Percentiles rank a stretch among this genome's conserved stretches.
Conservation (phyloP, 2,329 filamentous ascomycete species). For the Aureobasidium sp. region DNA sequence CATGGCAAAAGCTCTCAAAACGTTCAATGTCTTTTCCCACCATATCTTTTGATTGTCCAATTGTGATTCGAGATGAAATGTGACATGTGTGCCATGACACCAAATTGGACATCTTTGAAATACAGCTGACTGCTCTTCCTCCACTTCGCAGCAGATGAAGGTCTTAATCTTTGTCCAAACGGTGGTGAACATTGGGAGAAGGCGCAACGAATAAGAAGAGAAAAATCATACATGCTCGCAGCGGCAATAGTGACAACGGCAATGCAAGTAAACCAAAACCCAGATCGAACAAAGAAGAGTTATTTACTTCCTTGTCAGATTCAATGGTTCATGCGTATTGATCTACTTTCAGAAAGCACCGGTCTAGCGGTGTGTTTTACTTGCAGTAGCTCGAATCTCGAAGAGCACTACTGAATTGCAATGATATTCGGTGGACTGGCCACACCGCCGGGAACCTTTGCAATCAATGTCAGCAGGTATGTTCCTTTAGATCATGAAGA, state of each 20-base stretch:
- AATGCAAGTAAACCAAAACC: no score
- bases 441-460: constrained; percentile 29
- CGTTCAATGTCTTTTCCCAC: constrained; percentile 16
- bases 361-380: neutral
- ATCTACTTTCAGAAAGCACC: no score
- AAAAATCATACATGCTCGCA: no score
- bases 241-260: no score
- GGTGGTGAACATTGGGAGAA: neutral
- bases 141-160: neutral
- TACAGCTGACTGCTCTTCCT: neutral
- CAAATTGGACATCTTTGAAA: no score
- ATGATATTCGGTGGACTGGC: constrained; percentile 35
- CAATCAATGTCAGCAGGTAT: neutral
- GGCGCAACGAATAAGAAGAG: neutral
- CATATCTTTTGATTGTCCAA: neutral
- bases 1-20: constrained; percentile 18
- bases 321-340: no score
- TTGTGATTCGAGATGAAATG: neutral
- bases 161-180: neutral
- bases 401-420: constrained; percentile 21
- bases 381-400: neutral
- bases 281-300: no score
- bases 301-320: no score
- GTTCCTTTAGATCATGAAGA: no score
- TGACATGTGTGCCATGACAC: neutral